These are phyloP conservation scores for Microbotryum scabiosae DNA, from an alignment of 1,284 basidiomycete species.

Conservation along the genomic window DNA sequence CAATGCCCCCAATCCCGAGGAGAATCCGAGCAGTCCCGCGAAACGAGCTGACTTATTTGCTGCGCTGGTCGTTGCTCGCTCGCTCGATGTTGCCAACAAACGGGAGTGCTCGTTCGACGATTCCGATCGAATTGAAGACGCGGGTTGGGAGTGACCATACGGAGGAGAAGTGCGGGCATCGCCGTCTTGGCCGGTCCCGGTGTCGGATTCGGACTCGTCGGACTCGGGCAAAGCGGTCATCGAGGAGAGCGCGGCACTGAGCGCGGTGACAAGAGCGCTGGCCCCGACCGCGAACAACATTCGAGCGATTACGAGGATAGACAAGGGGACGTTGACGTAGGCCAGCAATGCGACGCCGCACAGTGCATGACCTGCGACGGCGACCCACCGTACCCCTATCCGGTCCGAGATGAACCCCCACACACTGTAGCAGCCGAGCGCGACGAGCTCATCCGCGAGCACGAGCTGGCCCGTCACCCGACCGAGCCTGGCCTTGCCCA, in stretches of 20 bases:
- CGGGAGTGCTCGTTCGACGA: neutral
- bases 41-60: slow-evolving; percentile 6
- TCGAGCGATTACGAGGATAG: slow-evolving; percentile 8
- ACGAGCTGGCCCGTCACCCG: slow-evolving; percentile 17
- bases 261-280: slow-evolving; percentile 12
- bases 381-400: slow-evolving; percentile 7
- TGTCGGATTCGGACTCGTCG: too few relatives aligned
- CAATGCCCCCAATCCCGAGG: slow-evolving; percentile 26
- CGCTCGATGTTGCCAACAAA: neutral
- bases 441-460: slow-evolving; percentile 29
- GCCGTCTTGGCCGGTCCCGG: too few relatives aligned
- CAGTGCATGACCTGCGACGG: slow-evolving; percentile 11
- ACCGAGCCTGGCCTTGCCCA: slow-evolving; percentile 1
- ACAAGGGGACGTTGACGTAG: slow-evolving; percentile 12
- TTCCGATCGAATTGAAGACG: too few relatives aligned
- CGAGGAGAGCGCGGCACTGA: slow-evolving; percentile 8
- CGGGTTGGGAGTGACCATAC: too few relatives aligned
- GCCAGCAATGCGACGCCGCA: slow-evolving; percentile 8
- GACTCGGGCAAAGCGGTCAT: slow-evolving; percentile 7
- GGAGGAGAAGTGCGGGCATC: neutral
- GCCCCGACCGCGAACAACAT: slow-evolving; percentile 20
- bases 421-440: slow-evolving; percentile 17
- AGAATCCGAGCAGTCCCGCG: slow-evolving; percentile 27
- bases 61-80: neutral
- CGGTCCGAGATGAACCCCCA: slow-evolving; percentile 17